Evolutionary conservation across 768 basidiomycete species (phyloP).

Genomic region (Trametes sanguinea): DNA sequence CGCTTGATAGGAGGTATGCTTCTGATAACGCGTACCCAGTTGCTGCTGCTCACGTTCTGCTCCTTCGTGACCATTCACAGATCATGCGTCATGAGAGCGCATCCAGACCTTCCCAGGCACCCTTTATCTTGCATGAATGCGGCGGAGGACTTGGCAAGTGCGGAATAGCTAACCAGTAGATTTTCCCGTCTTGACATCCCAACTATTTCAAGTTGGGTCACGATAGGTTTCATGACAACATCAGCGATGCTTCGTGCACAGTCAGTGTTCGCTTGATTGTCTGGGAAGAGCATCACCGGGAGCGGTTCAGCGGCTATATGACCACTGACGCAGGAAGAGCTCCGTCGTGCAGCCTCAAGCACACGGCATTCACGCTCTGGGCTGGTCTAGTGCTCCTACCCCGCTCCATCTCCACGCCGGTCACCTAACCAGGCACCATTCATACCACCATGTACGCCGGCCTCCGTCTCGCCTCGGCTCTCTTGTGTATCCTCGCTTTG

Average conservation of each 20-base stretch:
- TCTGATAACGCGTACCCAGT: not conserved
- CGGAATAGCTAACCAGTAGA: no score
- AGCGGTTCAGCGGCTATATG: not conserved
- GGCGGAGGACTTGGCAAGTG: not conserved
- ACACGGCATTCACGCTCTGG: not conserved
- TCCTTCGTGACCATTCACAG: not conserved
- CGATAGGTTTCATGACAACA: no score
- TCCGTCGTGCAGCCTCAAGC: not conserved
- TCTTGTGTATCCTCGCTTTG: not conserved
- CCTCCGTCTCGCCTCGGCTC: not conserved
- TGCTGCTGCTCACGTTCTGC: not conserved
- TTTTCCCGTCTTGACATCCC: no score
- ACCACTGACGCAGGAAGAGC: not conserved
- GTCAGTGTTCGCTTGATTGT: not conserved
- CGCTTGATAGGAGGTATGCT: conserved; percentile 10
- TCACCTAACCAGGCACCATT: not conserved
- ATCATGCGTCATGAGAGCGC: not conserved
- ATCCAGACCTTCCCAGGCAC: not conserved
- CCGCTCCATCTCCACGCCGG: not conserved
- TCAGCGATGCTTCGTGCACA: no score
- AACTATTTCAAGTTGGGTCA: no score
- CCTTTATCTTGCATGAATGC: not conserved
- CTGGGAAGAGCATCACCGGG: not conserved
- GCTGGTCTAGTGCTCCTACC: not conserved
- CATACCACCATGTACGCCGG: conserved; percentile 9